phyloP scores from a whole-genome alignment of 2,329 filamentous ascomycete species.

The Cordyceps farinosa region DNA sequence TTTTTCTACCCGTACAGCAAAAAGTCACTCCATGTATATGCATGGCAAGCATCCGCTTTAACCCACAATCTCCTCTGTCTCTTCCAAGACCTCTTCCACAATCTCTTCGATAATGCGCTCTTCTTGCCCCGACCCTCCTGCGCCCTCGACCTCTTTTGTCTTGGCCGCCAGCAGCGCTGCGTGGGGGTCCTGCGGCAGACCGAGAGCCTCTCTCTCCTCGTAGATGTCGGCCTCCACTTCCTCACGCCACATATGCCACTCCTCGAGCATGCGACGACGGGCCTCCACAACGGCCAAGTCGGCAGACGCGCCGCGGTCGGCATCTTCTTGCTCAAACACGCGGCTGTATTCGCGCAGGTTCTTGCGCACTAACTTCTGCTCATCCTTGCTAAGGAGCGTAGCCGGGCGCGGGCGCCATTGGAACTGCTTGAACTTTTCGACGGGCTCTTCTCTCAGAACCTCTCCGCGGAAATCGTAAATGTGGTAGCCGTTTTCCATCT shows the following conservation, averaged over 20 bases:
- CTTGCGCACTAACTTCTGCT: constrained; percentile 97
- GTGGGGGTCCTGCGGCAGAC: constrained; percentile 62
- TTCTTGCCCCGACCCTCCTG: constrained; percentile 54
- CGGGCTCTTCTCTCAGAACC: constrained; percentile 80
- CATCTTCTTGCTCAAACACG: constrained; percentile 91
- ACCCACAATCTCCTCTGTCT: constrained; percentile 73
- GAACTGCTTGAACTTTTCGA: constrained; percentile 98
- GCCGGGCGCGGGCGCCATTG: constrained; percentile 88
- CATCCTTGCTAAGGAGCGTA: constrained; percentile 90
- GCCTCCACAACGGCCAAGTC: constrained; percentile 92
- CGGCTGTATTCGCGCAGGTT: constrained; percentile 96
- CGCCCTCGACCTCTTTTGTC: constrained; percentile 46
- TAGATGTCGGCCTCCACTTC: constrained; percentile 66
- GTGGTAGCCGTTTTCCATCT: constrained; percentile 99
- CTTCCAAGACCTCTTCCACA: constrained; percentile 76
- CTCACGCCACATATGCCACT: constrained; percentile 85
- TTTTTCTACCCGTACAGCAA: constrained; percentile 33
- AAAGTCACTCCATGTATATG: constrained; percentile 18
- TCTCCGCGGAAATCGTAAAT: constrained; percentile 95
- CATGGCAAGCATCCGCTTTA: constrained; percentile 24
- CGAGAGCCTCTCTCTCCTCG: constrained; percentile 66
- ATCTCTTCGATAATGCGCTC: constrained; percentile 84
- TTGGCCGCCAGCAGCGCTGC: constrained; percentile 59
- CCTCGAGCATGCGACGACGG: constrained; percentile 74
- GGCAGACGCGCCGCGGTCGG: constrained; percentile 87